Conservation (phyloP, 306 rosid genomes). For the Cicer bijugum region DNA sequence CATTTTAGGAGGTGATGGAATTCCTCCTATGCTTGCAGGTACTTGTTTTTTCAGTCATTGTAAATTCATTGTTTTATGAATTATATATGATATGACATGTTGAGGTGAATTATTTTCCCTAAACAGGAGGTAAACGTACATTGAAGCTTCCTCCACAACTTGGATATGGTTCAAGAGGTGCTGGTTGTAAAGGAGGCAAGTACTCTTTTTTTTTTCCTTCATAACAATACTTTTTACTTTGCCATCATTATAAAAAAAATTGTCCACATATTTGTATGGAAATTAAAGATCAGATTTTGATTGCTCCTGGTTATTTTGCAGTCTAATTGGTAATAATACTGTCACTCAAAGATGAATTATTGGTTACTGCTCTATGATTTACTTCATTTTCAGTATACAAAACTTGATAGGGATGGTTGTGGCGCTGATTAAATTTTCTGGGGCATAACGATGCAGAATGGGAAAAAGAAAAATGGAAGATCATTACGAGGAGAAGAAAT, state of each 20-base stretch:
- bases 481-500: constrained; percentile 17
- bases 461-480: neutral
- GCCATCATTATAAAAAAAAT: constrained; percentile 3
- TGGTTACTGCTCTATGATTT: constrained; percentile 16
- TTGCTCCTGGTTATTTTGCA: constrained; percentile 23
- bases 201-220: constrained; percentile 15
- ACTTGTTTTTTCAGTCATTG: constrained; percentile 16
- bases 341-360: neutral
- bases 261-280: constrained; percentile 5
- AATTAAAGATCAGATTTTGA: constrained; percentile 1
- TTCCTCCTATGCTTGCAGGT: constrained; percentile 99
- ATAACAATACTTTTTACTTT: constrained; percentile 20
- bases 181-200: constrained; percentile 95
- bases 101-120: constrained; percentile 8
- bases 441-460: constrained; percentile 19
- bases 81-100: neutral
- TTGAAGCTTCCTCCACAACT: constrained; percentile 93
- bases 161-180: constrained; percentile 89
- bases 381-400: constrained; percentile 19
- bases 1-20: constrained; percentile 85
- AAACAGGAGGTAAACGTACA: constrained; percentile 78
- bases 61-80: constrained; percentile 2
- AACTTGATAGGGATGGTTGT: neutral
- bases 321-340: neutral
- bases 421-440: constrained; percentile 4